Evolutionary conservation across 1,284 basidiomycete species (phyloP), one percentile per base, ranked within the genome.

Genomic region (Fomitopsis palustris): DNA sequence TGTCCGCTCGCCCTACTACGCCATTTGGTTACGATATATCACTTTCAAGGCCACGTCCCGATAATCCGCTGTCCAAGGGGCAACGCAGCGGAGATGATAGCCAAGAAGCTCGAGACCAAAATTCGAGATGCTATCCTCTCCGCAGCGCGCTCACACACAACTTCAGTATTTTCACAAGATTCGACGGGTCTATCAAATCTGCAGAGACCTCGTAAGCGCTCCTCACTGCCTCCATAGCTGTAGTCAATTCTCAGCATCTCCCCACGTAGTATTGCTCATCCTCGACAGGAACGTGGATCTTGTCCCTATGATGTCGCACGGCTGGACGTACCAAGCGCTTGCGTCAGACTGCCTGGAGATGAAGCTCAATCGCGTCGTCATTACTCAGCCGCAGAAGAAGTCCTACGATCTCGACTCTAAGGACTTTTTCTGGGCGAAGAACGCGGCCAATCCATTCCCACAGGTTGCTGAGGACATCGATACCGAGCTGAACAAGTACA

Each of bases 391-490:
- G 19, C 85, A 88, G 71, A 96, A 95, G 72, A 90, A 90, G 64
- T 88, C 92, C 0, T 98, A 98, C 70, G 97, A 99, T 74, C 87
- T 99, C 41, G 96, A 99, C 74, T 88, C 93, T 14, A 98, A 98
- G 69, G 97, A 99, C 75, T 99, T 97, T 74, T 99, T 99, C 80
- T 99, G 97, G 97, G 90, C 89, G 9, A 95, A 94, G 75, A 98
- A 99, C 70, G 94, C 95, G 1, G 88, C 92, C 6, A 94, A 93
- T 64, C 97, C 97, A 0, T 99, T 99, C 81, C 97, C 97, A 33
- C 94, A 98, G 68, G 97, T 99, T 1, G 96, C 97, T 1, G 97
- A 98, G 72, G 96, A 99, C 67, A 98, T 99, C 57, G 95, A 99
- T 69, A 70, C 82, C 4, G 97, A 99, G 74, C 78, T 99, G 63